Evolutionary conservation across 202 grass and related monocot genomes (phyloP).

Genomic region (Alloteropsis angusta): DNA sequence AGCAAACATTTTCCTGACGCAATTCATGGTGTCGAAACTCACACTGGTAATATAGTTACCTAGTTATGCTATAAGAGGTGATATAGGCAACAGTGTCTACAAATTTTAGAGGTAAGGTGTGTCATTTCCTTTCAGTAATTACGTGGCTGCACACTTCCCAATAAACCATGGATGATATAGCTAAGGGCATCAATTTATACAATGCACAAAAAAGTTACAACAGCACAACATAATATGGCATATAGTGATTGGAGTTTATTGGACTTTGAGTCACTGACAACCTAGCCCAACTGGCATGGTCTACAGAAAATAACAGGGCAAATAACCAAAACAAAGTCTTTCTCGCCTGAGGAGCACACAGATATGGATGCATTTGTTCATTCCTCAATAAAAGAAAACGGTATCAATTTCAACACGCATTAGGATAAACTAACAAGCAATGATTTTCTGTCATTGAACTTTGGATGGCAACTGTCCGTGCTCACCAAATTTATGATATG

Average conservation of each 20-base stretch:
- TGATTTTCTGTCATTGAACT: constrained; percentile 13
- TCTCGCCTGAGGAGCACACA: neutral
- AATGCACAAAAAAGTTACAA: neutral
- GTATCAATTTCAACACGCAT: neutral
- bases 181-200: neutral
- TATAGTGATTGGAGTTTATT: neutral
- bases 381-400: neutral
- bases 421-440: neutral
- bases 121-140: neutral
- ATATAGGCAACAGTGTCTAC: neutral
- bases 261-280: neutral
- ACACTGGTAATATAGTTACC: neutral
- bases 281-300: neutral
- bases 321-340: neutral
- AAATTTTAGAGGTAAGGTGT: neutral
- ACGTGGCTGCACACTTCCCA: neutral
- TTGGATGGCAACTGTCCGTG: neutral
- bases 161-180: neutral
- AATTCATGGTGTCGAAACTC: neutral
- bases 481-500: neutral
- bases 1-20: neutral
- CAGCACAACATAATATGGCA: neutral
- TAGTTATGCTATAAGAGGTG: neutral
- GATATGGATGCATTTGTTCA: neutral
- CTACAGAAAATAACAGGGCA: neutral